A percentile compares a stretch with the other conserved stretches of the same genome.
These are phyloP conservation scores for Fibroporia radiculosa DNA, from an alignment of 768 basidiomycete genomes.

Conservation along the genomic window DNA sequence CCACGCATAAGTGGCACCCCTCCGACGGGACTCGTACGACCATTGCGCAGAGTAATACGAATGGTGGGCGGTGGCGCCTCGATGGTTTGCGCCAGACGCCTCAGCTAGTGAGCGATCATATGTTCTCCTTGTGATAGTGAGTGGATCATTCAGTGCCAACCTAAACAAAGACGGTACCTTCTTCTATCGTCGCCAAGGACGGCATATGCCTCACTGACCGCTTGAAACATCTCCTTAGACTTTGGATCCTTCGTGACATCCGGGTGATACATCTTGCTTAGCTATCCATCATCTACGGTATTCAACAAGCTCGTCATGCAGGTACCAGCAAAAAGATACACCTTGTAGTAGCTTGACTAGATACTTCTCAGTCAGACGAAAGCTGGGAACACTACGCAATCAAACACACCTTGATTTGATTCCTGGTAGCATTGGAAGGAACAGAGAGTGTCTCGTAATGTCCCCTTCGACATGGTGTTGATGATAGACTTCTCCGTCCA, in stretches of 20 bases:
- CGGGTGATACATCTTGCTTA: constrained; percentile 43
- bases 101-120: constrained; percentile 25
- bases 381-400: not conserved
- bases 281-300: constrained; percentile 20
- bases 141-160: not conserved
- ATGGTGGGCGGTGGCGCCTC: constrained; percentile 6
- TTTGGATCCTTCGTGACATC: constrained; percentile 32
- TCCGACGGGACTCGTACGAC: constrained; percentile 23
- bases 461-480: constrained; percentile 1
- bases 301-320: not conserved
- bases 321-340: constrained; percentile 8
- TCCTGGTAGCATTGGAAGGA: constrained; percentile 25
- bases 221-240: constrained; percentile 34
- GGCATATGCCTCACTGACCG: constrained; percentile 40
- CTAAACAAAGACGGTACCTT: constrained; percentile 21
- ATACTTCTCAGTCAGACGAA: not conserved
- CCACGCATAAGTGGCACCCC: constrained; percentile 32
- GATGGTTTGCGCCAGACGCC: not conserved
- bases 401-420: constrained; percentile 28
- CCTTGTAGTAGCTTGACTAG: constrained; percentile 32
- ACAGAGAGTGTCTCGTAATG: constrained; percentile 31
- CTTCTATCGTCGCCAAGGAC: constrained; percentile 38
- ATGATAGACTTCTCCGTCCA: constrained; percentile 1
- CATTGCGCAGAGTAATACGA: constrained; percentile 14
- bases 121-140: constrained; percentile 18